Base-by-base conservation (phyloP, 2,329 filamentous ascomycete genomes). In the Fusarium sp. region DNA sequence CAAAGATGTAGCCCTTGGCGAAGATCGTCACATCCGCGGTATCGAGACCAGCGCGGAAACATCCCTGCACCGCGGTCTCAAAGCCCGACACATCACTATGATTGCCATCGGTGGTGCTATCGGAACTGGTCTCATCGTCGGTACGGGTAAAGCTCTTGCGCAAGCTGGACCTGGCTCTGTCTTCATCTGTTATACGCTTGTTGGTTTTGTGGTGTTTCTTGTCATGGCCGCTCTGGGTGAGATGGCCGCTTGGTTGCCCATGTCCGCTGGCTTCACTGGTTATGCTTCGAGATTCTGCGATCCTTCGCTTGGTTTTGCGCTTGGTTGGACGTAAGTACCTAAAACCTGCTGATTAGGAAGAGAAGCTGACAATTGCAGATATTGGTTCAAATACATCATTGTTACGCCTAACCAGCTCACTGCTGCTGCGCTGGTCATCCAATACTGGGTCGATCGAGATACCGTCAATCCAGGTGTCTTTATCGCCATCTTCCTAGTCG, bases 381-480 rank as follows among this genome's bases (percentile, higher is more conserved):
- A 86, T 72, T 92, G 88, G 87, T 87, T 90, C 81, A 87, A 94
- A 88, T 96, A 96, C 79, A 92, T 96, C 78, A 94, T 97, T 75
- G 87, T 92, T 52, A 94, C 92, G 2, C 93, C 94, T 2, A 96
- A 96, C 76, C 93, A 97, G 78, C 83, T 97, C 41, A 96, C 93
- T 1, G 93, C 93, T 29, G 88, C 87, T n/a, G 88, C 92, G 8
- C 81, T 97, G 40, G 91, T 95, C 61, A 91, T 97, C 62, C 88
- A 91, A 72, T 94, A 90, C 75, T 97, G 94, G 93, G 82, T 93
- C 13, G 78, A 84, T 2, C 81, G 87, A 29, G 86, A 91, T 0
- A 83, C 81, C 46, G 84, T 95, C 59, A 94, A 95, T 75, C 90
- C 92, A 0, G 93, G 92, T 53, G 91, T 95, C 15, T 96, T 90